A percentile compares a stretch with the other conserved stretches of the same genome.
phyloP scores from a whole-genome alignment of 148 eudicot genomes.

The Silene latifolia region DNA sequence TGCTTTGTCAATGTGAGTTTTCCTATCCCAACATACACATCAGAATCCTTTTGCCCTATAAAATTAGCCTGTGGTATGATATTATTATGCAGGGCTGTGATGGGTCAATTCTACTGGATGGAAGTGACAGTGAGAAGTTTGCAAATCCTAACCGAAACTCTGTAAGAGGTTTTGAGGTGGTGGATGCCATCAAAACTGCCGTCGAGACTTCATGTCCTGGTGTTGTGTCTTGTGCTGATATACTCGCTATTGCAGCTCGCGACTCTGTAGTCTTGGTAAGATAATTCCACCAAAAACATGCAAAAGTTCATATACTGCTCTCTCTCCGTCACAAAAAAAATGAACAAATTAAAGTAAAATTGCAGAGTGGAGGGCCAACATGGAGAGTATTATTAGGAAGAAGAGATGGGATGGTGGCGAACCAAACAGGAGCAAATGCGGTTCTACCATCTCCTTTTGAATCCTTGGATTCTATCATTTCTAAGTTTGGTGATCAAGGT shows the following conservation, averaged over 20 bases:
- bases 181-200: slow-evolving; percentile 60
- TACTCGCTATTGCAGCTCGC: slow-evolving; percentile 72
- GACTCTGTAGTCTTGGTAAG: slow-evolving; percentile 68
- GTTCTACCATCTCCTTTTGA: slow-evolving; percentile 60
- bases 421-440: slow-evolving; percentile 55
- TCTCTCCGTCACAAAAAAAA: neutral
- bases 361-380: slow-evolving; percentile 74
- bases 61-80: too few species aligned
- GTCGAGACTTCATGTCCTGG: slow-evolving; percentile 65
- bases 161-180: slow-evolving; percentile 64
- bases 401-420: slow-evolving; percentile 74
- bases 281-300: neutral
- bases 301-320: neutral
- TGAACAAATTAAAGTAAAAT: neutral
- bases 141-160: slow-evolving; percentile 63
- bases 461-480: slow-evolving; percentile 33
- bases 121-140: slow-evolving; percentile 61
- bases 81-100: slow-evolving; percentile 95
- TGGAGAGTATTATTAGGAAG: slow-evolving; percentile 74
- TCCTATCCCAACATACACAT: slow-evolving; percentile 37
- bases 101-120: slow-evolving; percentile 67
- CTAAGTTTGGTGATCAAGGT: slow-evolving; percentile 53
- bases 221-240: slow-evolving; percentile 73
- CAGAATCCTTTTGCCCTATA: neutral
- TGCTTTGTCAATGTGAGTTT: slow-evolving; percentile 16